Conservation (phyloP, 768 basidiomycete species). For the Rickenella mellea region DNA sequence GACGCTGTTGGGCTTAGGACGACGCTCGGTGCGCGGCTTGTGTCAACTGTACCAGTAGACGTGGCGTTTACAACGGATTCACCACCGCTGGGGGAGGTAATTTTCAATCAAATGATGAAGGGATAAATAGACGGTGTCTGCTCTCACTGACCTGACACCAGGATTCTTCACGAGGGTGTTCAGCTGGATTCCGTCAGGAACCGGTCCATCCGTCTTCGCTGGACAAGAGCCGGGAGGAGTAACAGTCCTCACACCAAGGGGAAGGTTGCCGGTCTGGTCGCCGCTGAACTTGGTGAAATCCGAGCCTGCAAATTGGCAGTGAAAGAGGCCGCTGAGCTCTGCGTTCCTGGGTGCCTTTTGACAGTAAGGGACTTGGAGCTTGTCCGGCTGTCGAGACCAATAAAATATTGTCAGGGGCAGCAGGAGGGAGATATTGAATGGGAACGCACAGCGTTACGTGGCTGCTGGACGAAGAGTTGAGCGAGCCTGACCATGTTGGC, state of each 20-base stretch:
- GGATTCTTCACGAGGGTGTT: conserved; percentile 28
- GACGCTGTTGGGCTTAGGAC: background rate
- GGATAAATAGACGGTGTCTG: background rate
- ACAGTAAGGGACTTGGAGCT: conserved; percentile 39
- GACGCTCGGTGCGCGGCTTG: conserved; percentile 4
- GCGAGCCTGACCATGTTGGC: conserved; percentile 35
- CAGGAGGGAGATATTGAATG: no score
- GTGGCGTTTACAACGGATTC: background rate
- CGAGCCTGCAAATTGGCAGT: conserved; percentile 37
- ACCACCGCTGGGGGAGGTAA: background rate
- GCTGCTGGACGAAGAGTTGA: conserved; percentile 41
- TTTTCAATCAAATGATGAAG: background rate
- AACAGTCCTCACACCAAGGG: conserved; percentile 31
- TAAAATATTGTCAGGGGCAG: no score
- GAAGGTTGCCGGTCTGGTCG: conserved; percentile 34
- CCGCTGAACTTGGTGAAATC: conserved; percentile 33
- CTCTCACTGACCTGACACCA: conserved; percentile 8
- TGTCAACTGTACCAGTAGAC: background rate
- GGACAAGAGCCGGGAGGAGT: conserved; percentile 38
- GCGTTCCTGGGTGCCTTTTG: conserved; percentile 36
- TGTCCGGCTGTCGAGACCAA: conserved; percentile 34
- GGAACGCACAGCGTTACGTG: conserved; percentile 40
- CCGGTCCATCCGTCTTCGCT: conserved; percentile 30
- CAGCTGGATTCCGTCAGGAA: conserved; percentile 36
- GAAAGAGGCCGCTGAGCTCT: conserved; percentile 43